Evolutionary conservation across 2,329 filamentous ascomycete species (phyloP), one percentile per base, ranked within the genome.

Genomic region (Colletotrichum echinochloae): DNA sequence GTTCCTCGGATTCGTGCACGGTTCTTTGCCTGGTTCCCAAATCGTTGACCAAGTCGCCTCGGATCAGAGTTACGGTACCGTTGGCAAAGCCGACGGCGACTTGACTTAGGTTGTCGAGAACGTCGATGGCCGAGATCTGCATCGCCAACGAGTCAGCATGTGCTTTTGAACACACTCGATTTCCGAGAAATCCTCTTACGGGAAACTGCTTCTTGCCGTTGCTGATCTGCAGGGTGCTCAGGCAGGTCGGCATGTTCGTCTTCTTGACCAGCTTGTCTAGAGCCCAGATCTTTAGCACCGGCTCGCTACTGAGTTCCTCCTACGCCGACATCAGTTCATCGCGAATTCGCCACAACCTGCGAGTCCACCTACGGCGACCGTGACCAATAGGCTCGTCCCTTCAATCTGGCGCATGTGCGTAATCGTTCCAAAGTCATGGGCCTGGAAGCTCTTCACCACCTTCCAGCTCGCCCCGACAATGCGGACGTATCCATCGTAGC

Each of bases 51-150:
- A 99, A 85, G 78, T 99, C 96, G 71, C 97, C 96, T 69, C 96
- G 89, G 67, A 99, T 93, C 35, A 99, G 91, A 0, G 94, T 97
- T 16, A 99, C 95, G 0, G 95, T 91, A 9, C 96, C 96, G 81
- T 99, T 98, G 16, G 92, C 96, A 78, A 99, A 99, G 6, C 96
- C 97, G 8, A 98, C 92, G 5, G 95, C 96, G 35, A 98, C 89
- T 83, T 99, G 96, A 5, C 93, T 93, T 30, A 99, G 85, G 80
- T 98, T 95, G 59, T 94, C 92, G 35, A 96, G 89, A 0, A 94
- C 92, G 16, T 94, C 89, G 76, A 99, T 96, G 1, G 95, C 94
- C 11, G 94, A 97, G 73, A 98, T 92, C 89, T 92, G 73, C 28
- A 39, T 26, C 30, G 8, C 4, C 12, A 33, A 14, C 37, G 28